Evolutionary conservation across 306 rosid species (phyloP), one percentile per base, ranked within the genome.

Genomic region (Casuarina equisetifolia): DNA sequence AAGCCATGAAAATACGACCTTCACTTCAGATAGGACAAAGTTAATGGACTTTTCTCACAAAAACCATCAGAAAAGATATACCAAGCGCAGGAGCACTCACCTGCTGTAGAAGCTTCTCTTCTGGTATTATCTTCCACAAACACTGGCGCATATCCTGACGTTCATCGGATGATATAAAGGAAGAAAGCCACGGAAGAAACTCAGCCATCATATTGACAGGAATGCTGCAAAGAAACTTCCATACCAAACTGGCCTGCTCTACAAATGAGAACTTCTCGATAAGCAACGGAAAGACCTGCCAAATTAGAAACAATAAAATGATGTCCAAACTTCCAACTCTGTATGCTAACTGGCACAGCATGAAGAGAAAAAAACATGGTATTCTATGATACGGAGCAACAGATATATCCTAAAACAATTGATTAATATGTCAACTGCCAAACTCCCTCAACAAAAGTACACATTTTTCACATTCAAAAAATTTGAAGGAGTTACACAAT

Each of bases 281-380:
- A 74, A 80, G 79, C 83, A 80, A 80, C 44, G 83, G 83, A 43
- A 80, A 80, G 52, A 82, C 85, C 81, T 82, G 80, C 69, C 78
- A 78, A 59, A 70, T 50, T 55, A 71, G 49, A 50, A 40, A 42
- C 51, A 49, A 59, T 70, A 59, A 63, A 62, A 63, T 75, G 63
- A 51, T 55, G 58, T 64, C 39, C 17, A 73, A 57, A 73, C 16
- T 13, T 50, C 12, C 62, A 66, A 20, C 36, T 10, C 80, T 68
- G 12, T 25, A 62, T 36, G 69, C 42, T 62, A 15, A 38, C 45
- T 35, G 42, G 45, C 44, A 48, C 17, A 43, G 38, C 9, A 16
- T 4, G 43, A 15, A 36, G 69, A 19, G n/a, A 2, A 62, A 62
- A 9, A 12, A 62, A 4, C 44, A 25, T 19, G 12, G 43, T 62